Evolutionary conservation across 2,329 filamentous ascomycete species (phyloP).

Genomic region (Akanthomyces uredinophilus): DNA sequence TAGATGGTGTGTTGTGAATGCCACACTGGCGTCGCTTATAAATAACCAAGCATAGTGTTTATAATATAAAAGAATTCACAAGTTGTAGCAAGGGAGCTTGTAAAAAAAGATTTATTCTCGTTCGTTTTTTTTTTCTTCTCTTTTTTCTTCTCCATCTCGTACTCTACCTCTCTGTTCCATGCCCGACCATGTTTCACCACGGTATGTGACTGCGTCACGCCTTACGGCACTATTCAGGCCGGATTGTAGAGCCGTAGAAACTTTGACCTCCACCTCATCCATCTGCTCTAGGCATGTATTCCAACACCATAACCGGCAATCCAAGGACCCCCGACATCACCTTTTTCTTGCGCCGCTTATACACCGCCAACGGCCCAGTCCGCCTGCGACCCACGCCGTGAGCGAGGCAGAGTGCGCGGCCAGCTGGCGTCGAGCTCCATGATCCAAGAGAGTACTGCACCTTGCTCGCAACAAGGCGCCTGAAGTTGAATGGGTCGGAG

Average conservation of each 20-base stretch:
- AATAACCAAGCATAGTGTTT: not conserved
- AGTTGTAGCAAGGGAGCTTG: too few relatives aligned
- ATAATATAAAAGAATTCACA: not conserved
- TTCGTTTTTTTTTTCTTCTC: not conserved
- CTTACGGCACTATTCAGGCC: too few relatives aligned
- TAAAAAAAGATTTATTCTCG: not conserved
- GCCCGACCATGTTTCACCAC: too few relatives aligned
- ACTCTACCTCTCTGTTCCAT: too few relatives aligned
- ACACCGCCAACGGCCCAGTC: conserved; percentile 33
- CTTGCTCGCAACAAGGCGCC: conserved; percentile 11
- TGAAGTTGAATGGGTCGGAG: not conserved
- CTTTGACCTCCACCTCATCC: not conserved
- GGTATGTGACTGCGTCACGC: not conserved
- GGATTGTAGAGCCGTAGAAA: too few relatives aligned
- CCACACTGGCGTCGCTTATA: not conserved
- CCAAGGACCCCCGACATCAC: conserved; percentile 35
- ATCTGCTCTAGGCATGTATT: not conserved
- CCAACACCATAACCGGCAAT: not conserved
- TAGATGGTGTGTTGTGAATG: not conserved
- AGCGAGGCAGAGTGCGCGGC: conserved; percentile 29
- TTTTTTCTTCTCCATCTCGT: not conserved
- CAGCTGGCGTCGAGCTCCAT: conserved; percentile 33
- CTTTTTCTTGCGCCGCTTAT: conserved; percentile 37
- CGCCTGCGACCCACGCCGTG: conserved; percentile 30
- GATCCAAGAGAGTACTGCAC: conserved; percentile 23